Evolutionary conservation across 352 stramenopile species (phyloP), one percentile per base, ranked within the genome.

Genomic region (Pythium scleroteichum): DNA sequence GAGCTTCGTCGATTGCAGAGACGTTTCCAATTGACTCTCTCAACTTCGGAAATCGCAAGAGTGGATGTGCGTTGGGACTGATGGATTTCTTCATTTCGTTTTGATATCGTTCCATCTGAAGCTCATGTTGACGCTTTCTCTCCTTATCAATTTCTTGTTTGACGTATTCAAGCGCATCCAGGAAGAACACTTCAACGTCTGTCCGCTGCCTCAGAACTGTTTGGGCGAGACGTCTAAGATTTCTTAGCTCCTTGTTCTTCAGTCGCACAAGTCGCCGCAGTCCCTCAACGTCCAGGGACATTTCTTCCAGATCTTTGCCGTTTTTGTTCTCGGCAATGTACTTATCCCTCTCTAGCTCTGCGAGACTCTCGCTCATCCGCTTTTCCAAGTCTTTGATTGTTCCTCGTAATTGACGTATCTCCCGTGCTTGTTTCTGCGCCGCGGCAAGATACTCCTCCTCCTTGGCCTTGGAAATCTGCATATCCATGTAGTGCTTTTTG

Each of bases 171-270:
- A 98, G 75, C 17, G 90, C 88, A 59, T 98, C 90, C 40, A 98
- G 60, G 54, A 98, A 97, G 69, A 97, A 98, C 55, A 97, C 87
- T 56, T 94, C 83, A 6, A 94, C 68, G 41, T 98, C 92, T 4
- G 87, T 97, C 33, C 94, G 78, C 67, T 98, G 94, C 46, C 92
- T 80, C 38, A 98, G 71, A 45, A 98, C 95, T 14, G 82, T 93
- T 61, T 98, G 82, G 6, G 91, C 82, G 14, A 98, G 84, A 33
- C 79, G 78, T 24, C 90, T 77, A 33, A 98, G 72, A 52, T 95
- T 92, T 14, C 83, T 76, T 33, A 98, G 70, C 79, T 98, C 94
- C 55, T 94, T 93, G 72, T 98, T 97, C 64, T 98, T 98, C 17
- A 98, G 74, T 13, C 78, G 71, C 23, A 98, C 55, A 19, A 98